Base-by-base conservation (phyloP, 2,329 filamentous ascomycete species). In the Ceratocystis papillata region DNA sequence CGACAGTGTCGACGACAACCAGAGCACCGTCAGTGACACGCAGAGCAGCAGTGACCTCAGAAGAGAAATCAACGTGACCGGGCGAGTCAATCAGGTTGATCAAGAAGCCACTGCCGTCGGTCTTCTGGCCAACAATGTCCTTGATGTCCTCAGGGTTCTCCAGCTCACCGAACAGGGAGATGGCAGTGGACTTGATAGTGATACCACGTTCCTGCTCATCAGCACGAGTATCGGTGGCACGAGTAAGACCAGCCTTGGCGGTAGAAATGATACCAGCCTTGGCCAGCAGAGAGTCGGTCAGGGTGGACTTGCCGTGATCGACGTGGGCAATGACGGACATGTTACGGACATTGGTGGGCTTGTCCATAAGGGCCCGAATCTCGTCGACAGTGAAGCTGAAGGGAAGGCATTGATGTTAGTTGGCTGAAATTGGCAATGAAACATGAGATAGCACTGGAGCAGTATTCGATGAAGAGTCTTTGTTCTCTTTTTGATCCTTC, bases 301-400 rank as follows among this genome's bases (percentile, higher is more conserved):
- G 86, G 78, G 94, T 99, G 74, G 94, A 99, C 83, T 99, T 99
- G 84, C 94, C 94, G 87, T 99, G 94, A 81, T 99, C 94, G 87
- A 99, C 92, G 84, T 99, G 94, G 79, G 94, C 94, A 90, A 97
- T 97, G 79, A 99, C 94, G 83, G 91, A 96, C 93, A 96, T 97
- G 87, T 97, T 97, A 80, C 84, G 83, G 78, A 87, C 84, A 79
- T 87, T 87, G 77, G 78, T 82, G 73, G 88, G 86, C 81, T 87
- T 87, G 85, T 90, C 87, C 88, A 89, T 89, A 77, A 89, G 75
- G 74, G 69, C 73, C 79, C 87, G 87, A 79, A 91, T 89, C 86
- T 90, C 92, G 79, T 97, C 93, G 81, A 96, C 87, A 77, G 94
- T 97, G 87, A 97, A 97, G 87, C 92, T 96, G 77, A 77, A 72